phyloP scores from a whole-genome alignment of 148 eudicot genomes.

The Dysphania ambrosioides region DNA sequence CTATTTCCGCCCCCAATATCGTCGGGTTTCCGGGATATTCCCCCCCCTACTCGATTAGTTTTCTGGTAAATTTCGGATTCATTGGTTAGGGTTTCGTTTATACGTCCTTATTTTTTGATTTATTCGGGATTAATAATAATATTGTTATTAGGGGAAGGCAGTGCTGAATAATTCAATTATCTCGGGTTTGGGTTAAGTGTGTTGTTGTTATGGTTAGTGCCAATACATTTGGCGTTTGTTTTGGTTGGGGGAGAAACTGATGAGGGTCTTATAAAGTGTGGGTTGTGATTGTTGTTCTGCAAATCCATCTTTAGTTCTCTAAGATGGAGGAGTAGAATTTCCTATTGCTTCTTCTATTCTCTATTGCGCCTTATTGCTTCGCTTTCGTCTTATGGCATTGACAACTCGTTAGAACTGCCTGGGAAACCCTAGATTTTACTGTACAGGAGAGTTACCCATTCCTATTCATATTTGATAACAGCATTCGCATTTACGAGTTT shows the following conservation, averaged over 20 bases:
- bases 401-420: no score
- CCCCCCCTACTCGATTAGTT: not conserved
- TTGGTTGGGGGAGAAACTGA: not conserved
- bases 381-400: not conserved
- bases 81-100: not conserved
- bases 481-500: no score
- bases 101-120: not conserved
- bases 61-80: not conserved
- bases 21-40: not conserved
- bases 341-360: not conserved
- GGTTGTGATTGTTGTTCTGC: conserved; percentile 23
- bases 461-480: not conserved
- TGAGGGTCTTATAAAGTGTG: not conserved
- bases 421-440: conserved; percentile 6
- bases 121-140: not conserved
- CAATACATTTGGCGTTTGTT: not conserved
- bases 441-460: not conserved
- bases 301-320: conserved; percentile 20
- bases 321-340: conserved; percentile 31
- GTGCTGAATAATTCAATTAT: not conserved
- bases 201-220: no score
- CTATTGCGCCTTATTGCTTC: not conserved
- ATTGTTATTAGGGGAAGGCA: not conserved
- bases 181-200: not conserved
- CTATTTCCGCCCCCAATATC: not conserved